These are phyloP conservation scores for Plantago elongata DNA, from an alignment of 257 asterid species.

Conservation along the genomic window DNA sequence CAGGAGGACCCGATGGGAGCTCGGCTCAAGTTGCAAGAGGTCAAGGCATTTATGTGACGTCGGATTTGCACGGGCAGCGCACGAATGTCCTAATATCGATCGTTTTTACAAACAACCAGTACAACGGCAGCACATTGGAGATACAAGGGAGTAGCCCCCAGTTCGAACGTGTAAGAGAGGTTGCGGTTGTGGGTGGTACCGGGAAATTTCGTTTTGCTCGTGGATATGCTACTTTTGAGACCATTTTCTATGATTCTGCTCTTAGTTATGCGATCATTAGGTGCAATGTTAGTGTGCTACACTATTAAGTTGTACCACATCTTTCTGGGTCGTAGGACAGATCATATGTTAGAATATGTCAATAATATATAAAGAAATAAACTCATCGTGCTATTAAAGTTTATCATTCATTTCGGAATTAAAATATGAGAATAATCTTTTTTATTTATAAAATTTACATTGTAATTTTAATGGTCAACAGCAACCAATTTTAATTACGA, in stretches of 20 bases:
- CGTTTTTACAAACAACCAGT: conserved; percentile 22
- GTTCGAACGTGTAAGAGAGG: conserved; percentile 30
- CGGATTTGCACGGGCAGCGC: conserved; percentile 30
- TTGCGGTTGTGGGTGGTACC: conserved; percentile 33
- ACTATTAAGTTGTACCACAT: conserved; percentile 2
- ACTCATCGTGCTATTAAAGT: no score
- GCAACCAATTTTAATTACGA: no score
- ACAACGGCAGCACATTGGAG: conserved; percentile 27
- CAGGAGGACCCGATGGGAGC: conserved; percentile 4
- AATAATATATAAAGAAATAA: no score
- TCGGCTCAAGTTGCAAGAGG: conserved; percentile 21
- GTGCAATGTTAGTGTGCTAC: conserved; percentile 19
- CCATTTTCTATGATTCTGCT: conserved; percentile 19
- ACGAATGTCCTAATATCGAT: conserved; percentile 27
- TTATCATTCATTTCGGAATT: no score
- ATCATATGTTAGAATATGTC: no score
- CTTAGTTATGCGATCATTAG: conserved; percentile 17
- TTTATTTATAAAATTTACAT: no score
- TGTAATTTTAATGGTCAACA: no score
- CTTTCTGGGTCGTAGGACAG: no score
- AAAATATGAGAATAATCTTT: no score
- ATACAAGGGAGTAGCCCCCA: conserved; percentile 31
- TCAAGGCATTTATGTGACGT: conserved; percentile 27
- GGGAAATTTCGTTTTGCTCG: conserved; percentile 31
- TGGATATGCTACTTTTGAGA: conserved; percentile 35